Conservation (phyloP, 2,329 filamentous ascomycete genomes). For the Nemania diffusa region DNA sequence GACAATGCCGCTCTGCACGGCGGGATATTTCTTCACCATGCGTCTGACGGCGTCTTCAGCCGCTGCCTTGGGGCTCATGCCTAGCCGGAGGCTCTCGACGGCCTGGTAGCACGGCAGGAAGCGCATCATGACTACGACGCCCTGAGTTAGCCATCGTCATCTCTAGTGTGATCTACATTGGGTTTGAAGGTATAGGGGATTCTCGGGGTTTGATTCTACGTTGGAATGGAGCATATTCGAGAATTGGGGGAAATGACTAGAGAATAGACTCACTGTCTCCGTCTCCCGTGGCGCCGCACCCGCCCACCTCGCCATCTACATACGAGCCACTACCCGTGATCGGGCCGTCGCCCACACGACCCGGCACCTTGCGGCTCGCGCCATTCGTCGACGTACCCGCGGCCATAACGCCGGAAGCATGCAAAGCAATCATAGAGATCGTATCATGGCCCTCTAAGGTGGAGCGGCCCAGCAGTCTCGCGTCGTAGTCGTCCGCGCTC, state of each 20-base stretch:
- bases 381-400: slow-evolving; percentile 67
- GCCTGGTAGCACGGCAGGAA: slow-evolving; percentile 68
- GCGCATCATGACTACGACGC: slow-evolving; percentile 49
- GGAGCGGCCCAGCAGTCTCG: slow-evolving; percentile 28
- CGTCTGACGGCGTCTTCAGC: slow-evolving; percentile 62
- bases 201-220: not conserved
- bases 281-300: slow-evolving; percentile 66
- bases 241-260: not conserved
- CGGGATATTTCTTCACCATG: slow-evolving; percentile 61
- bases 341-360: slow-evolving; percentile 65
- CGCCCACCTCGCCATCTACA: slow-evolving; percentile 63
- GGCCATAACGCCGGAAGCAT: slow-evolving; percentile 58
- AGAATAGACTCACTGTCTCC: slow-evolving; percentile 55
- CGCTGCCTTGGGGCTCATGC: slow-evolving; percentile 59
- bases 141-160: not conserved
- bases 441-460: slow-evolving; percentile 58
- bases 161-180: not conserved
- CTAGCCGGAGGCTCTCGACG: slow-evolving; percentile 62
- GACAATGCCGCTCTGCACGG: slow-evolving; percentile 60
- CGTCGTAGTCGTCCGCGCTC: slow-evolving; percentile 35
- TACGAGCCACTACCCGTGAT: slow-evolving; percentile 66
- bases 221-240: not conserved
- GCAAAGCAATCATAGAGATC: slow-evolving; percentile 62
- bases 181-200: not conserved
- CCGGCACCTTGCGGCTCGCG: slow-evolving; percentile 64